These are phyloP conservation scores for Scytalidium sp. DNA, from an alignment of 2,329 filamentous ascomycete genomes.

Conservation along the genomic window DNA sequence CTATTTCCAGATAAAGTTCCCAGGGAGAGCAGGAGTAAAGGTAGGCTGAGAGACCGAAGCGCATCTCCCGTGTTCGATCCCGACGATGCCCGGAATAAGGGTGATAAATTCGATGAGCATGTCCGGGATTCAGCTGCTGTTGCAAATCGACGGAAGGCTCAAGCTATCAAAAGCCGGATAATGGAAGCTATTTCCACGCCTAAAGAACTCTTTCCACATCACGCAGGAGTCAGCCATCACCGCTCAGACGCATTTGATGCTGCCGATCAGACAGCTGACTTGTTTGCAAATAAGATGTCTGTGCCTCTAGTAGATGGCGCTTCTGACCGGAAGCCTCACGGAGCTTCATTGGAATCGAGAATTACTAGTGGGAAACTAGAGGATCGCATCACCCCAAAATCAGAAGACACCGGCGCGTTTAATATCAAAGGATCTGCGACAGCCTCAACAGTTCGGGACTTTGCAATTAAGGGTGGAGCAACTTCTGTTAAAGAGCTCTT, in stretches of 20 bases:
- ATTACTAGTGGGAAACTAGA: conserved; percentile 21
- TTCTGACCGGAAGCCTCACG: conserved; percentile 22
- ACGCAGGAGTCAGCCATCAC: conserved; percentile 37
- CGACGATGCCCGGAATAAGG: conserved; percentile 39
- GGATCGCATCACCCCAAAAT: conserved; percentile 27
- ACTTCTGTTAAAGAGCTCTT: conserved; percentile 64
- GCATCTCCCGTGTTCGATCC: conserved; percentile 28
- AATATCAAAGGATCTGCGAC: conserved; percentile 60
- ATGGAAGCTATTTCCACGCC: conserved; percentile 12
- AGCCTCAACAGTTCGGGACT: conserved; percentile 43
- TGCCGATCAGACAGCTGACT: conserved; percentile 49
- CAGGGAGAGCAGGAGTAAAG: conserved; percentile 20
- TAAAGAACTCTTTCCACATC: conserved; percentile 56
- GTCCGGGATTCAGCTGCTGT: conserved; percentile 18
- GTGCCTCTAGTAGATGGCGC: conserved; percentile 46
- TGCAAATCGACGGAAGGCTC: conserved; percentile 42
- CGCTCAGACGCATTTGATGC: conserved; percentile 50
- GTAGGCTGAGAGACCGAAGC: conserved; percentile 29
- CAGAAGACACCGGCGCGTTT: conserved; percentile 36
- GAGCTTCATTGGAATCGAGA: conserved; percentile 16
- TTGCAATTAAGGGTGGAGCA: conserved; percentile 66
- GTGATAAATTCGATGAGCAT: conserved; percentile 13
- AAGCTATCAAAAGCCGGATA: conserved; percentile 36
- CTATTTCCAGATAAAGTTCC: conserved; percentile 51
- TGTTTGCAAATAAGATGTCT: conserved; percentile 46